Evolutionary conservation across 352 stramenopile genomes (phyloP).

Genomic region (Bremia lactucae): DNA sequence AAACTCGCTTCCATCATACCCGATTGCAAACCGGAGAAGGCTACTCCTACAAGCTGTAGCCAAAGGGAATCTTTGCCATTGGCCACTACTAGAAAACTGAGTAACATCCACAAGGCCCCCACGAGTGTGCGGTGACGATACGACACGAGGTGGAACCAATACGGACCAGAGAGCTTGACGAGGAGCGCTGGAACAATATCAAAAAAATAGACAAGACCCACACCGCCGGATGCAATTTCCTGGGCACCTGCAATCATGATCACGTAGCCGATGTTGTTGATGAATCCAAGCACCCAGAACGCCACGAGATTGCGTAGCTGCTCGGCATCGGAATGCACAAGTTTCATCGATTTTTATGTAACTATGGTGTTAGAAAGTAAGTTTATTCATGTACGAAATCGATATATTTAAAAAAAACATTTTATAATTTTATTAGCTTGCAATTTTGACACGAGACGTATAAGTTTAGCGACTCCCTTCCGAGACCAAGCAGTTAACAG

Average conservation of each 20-base stretch:
- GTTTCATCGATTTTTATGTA: background rate
- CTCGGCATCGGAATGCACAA: constrained; percentile 13
- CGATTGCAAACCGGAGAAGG: constrained; percentile 76
- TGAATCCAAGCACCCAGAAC: constrained; percentile 88
- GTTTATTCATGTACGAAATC: too few species aligned
- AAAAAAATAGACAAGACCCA: constrained; percentile 88
- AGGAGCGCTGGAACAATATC: constrained; percentile 86
- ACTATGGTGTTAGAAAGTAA: too few species aligned
- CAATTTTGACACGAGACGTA: too few species aligned
- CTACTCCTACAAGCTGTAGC: constrained; percentile 83
- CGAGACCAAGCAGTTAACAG: too few species aligned
- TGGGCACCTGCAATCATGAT: constrained; percentile 92
- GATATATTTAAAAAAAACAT: too few species aligned
- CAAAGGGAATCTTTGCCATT: constrained; percentile 39
- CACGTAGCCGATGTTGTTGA: constrained; percentile 92
- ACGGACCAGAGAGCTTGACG: constrained; percentile 84
- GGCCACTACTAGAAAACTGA: constrained; percentile 71
- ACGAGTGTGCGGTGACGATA: constrained; percentile 75
- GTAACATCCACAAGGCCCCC: constrained; percentile 67
- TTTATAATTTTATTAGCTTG: too few species aligned
- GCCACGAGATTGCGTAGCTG: constrained; percentile 51
- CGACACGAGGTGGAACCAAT: constrained; percentile 90
- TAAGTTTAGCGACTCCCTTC: too few species aligned
- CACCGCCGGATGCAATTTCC: constrained; percentile 83
- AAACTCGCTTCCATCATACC: constrained; percentile 87